Evolutionary conservation across 805 yeast genomes (phyloP), one percentile per base, ranked within the genome.

Genomic region (Wickerhamomyces bisporus): DNA sequence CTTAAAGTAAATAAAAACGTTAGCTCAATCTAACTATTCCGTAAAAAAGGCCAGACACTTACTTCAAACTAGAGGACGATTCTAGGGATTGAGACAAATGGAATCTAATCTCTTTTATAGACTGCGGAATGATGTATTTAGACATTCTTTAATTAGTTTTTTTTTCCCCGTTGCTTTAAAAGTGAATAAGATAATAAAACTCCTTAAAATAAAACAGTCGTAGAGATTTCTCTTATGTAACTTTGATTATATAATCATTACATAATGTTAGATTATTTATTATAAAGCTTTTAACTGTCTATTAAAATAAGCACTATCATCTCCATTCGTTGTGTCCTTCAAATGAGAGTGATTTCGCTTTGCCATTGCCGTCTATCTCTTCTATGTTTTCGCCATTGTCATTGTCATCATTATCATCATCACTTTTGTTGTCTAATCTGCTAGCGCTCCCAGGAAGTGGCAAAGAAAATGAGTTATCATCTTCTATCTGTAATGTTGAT

Each of bases 1-100:
- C 86, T 71, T 26, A 15, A 5, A n/a, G 31, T n/a, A n/a, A n/a
- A n/a, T n/a, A n/a, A n/a, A n/a, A n/a, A n/a, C n/a, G n/a, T n/a
- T n/a, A n/a, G n/a, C n/a, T n/a, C n/a, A n/a, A n/a, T n/a, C n/a
- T n/a, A n/a, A n/a, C n/a, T n/a, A n/a, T n/a, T n/a, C n/a, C n/a
- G n/a, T n/a, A n/a, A n/a, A n/a, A n/a, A n/a, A n/a, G n/a, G n/a
- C n/a, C n/a, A 19, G 13, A 14, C 8, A 60, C 73, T 39, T 45
- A 64, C 77, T 72, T 77, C 50, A 85, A 66, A 7, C 83, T 77
- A 9, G 66, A 69, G 12, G 89, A 76, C 5, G 86, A 76, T 45
- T 77, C 76, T n/a, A 84, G 83, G n/a, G 81, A 71, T 61, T 83
- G 93, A 24, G 87, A 81, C 47, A 86, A 69, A 55, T 86, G 87